Conservation (phyloP, 2,329 filamentous ascomycete species). For the Penicillium sp. region DNA sequence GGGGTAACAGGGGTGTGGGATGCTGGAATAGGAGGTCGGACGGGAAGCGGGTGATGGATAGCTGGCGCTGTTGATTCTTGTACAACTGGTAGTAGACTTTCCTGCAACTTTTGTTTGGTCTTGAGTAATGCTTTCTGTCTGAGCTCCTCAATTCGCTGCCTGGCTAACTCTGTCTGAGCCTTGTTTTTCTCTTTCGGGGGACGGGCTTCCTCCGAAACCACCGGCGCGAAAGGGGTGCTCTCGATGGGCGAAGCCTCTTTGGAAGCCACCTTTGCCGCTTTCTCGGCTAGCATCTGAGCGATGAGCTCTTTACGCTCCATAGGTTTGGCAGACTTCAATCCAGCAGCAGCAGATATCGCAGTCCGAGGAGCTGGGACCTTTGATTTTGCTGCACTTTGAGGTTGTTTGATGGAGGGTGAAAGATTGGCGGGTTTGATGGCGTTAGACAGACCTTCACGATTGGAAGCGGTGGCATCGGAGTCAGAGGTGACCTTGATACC, state of each 20-base stretch:
- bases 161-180: slow-evolving; percentile 72
- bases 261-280: slow-evolving; percentile 56
- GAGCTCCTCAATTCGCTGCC: slow-evolving; percentile 76
- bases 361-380: background rate
- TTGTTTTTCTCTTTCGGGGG: slow-evolving; percentile 53
- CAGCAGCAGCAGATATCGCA: slow-evolving; percentile 14
- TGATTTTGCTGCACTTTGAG: background rate
- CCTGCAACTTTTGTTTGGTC: slow-evolving; percentile 29
- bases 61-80: slow-evolving; percentile 7
- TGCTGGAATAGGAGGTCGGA: slow-evolving; percentile 38
- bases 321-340: slow-evolving; percentile 38
- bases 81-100: background rate
- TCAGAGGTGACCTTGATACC: slow-evolving; percentile 52
- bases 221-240: slow-evolving; percentile 5
- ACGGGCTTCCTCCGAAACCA: slow-evolving; percentile 8
- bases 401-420: background rate
- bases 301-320: slow-evolving; percentile 76
- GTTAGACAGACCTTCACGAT: background rate
- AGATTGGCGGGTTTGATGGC: background rate
- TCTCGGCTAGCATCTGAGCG: slow-evolving; percentile 73
- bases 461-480: background rate
- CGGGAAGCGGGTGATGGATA: slow-evolving; percentile 41
- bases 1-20: slow-evolving; percentile 22
- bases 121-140: slow-evolving; percentile 55
- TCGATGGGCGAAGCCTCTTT: slow-evolving; percentile 14